phyloP scores from a whole-genome alignment of 164 flowering plant species.

The Aristolochia fimbriata region DNA sequence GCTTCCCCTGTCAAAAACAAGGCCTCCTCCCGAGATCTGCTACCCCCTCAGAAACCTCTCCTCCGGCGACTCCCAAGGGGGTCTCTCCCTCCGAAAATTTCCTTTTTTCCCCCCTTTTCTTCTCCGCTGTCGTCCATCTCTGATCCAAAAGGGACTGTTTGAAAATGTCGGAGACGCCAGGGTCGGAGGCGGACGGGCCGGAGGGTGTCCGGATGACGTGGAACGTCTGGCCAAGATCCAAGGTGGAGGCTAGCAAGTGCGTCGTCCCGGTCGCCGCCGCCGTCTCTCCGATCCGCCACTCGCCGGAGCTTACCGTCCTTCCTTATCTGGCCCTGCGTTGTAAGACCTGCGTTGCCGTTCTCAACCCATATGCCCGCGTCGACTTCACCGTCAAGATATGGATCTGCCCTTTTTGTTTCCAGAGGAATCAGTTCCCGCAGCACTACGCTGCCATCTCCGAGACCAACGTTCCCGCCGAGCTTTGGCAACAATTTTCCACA shows the following conservation, averaged over 20 bases:
- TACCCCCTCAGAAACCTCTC: neutral
- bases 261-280: constrained; percentile 87
- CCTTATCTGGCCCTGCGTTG: constrained; percentile 85
- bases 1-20: too few species aligned
- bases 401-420: constrained; percentile 91
- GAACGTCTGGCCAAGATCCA: constrained; percentile 87
- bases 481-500: constrained; percentile 68
- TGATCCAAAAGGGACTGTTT: too few species aligned
- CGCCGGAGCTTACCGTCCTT: constrained; percentile 55
- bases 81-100: neutral
- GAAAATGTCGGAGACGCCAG: constrained; percentile 45
- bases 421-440: constrained; percentile 79
- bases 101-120: too few species aligned
- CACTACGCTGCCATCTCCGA: constrained; percentile 61
- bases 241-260: constrained; percentile 86
- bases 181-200: constrained; percentile 57
- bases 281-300: constrained; percentile 69
- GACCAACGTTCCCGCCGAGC: constrained; percentile 78
- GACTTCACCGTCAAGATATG: constrained; percentile 80
- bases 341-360: constrained; percentile 50
- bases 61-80: neutral
- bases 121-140: too few species aligned
- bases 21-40: neutral
- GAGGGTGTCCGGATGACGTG: constrained; percentile 94
- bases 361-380: constrained; percentile 60